phyloP scores from a whole-genome alignment of 768 basidiomycete genomes.

The Boletus sp. region DNA sequence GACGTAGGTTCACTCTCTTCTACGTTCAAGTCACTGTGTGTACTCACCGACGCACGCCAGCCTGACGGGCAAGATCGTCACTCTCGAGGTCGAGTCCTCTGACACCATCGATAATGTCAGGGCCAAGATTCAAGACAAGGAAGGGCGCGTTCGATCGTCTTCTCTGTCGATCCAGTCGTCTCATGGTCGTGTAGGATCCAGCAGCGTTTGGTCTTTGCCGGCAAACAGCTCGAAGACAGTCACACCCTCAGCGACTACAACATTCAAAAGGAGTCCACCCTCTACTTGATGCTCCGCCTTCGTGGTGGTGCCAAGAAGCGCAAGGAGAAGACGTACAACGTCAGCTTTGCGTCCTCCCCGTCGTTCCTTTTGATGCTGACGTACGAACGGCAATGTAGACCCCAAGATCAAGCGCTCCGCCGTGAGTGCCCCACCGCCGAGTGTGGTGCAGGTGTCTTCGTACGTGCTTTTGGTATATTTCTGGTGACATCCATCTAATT shows the following conservation, averaged over 20 bases:
- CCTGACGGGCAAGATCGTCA: constrained; percentile 99
- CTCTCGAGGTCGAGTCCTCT: constrained; percentile 95
- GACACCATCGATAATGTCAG: constrained; percentile 99
- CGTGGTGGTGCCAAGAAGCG: constrained; percentile 99
- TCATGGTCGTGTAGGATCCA: constrained; percentile 62
- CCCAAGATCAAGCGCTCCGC: constrained; percentile 98
- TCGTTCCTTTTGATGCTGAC: constrained; percentile 1
- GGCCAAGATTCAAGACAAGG: constrained; percentile 97
- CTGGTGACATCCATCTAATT: neutral
- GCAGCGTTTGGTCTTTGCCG: constrained; percentile 98
- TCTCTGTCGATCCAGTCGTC: neutral
- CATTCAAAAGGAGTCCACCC: constrained; percentile 99
- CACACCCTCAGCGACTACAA: constrained; percentile 94
- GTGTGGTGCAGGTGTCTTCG: constrained; percentile 85
- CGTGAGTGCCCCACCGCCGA: constrained; percentile 90
- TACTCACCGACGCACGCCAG: constrained; percentile 38
- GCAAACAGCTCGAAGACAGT: constrained; percentile 99
- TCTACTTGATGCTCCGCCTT: constrained; percentile 95
- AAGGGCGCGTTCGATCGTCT: constrained; percentile 56
- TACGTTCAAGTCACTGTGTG: neutral
- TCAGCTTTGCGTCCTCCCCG: constrained; percentile 36
- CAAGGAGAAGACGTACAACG: constrained; percentile 99
- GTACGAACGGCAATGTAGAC: constrained; percentile 47
- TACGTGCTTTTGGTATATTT: constrained; percentile 36
- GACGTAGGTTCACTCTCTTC: constrained; percentile 55